A percentile compares a stretch with the other conserved stretches of the same genome.
Evolutionary conservation across 1,284 basidiomycete genomes (phyloP).

Genomic region (Inonotus hispidus): DNA sequence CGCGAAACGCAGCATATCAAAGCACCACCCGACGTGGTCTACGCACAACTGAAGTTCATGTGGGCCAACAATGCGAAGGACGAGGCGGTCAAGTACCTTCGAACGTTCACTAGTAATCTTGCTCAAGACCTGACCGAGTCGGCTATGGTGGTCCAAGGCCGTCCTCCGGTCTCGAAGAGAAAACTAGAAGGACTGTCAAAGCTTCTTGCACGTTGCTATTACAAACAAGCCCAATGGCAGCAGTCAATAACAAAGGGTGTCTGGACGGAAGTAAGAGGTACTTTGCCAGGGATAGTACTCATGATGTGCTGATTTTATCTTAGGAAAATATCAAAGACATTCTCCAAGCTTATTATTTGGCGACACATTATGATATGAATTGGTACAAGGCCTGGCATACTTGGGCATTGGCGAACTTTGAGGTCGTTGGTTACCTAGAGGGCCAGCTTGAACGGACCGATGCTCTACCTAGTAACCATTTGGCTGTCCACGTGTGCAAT

Average conservation of each 20-base stretch:
- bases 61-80: constrained; percentile 85
- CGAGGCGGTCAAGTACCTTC: constrained; percentile 83
- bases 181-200: constrained; percentile 77
- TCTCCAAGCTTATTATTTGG: constrained; percentile 78
- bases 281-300: not conserved
- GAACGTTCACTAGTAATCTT: constrained; percentile 77
- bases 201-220: constrained; percentile 93
- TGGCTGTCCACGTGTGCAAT: constrained; percentile 90
- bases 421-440: constrained; percentile 86
- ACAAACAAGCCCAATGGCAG: constrained; percentile 98
- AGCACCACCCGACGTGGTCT: constrained; percentile 94
- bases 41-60: constrained; percentile 95
- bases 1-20: constrained; percentile 46
- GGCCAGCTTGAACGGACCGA: constrained; percentile 54
- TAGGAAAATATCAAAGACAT: constrained; percentile 80
- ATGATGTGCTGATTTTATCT: constrained; percentile 8
- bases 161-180: constrained; percentile 49
- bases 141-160: constrained; percentile 36
- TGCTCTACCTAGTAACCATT: constrained; percentile 67
- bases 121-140: constrained; percentile 69
- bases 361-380: constrained; percentile 87
- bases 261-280: constrained; percentile 65
- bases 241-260: constrained; percentile 65
- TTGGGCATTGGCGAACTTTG: constrained; percentile 96
- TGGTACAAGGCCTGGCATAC: constrained; percentile 99